Evolutionary conservation across 2,329 filamentous ascomycete species (phyloP).

Genomic region (Penicillium sp.): DNA sequence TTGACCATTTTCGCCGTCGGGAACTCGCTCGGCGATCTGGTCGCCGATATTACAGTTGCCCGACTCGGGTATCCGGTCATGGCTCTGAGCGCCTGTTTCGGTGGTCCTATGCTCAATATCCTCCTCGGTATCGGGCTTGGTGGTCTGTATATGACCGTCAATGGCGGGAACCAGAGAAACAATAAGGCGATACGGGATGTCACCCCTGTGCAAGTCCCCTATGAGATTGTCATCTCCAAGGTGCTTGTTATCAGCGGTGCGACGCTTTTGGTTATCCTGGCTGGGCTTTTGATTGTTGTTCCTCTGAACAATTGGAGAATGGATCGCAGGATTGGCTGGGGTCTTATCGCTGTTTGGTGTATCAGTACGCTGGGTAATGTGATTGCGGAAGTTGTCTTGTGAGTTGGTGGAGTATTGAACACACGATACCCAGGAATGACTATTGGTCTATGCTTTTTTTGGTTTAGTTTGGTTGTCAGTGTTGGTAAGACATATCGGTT

Average conservation of each 20-base stretch:
- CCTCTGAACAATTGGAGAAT: conserved; percentile 84
- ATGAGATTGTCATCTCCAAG: conserved; percentile 77
- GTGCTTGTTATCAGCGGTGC: conserved; percentile 81
- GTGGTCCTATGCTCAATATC: conserved; percentile 98
- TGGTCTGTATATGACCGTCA: conserved; percentile 82
- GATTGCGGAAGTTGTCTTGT: conserved; percentile 63
- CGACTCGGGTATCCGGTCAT: conserved; percentile 93
- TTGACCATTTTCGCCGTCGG: conserved; percentile 95
- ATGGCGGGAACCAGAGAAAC: conserved; percentile 31
- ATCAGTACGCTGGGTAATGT: conserved; percentile 80
- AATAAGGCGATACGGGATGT: conserved; percentile 3
- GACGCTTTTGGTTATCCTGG: conserved; percentile 76
- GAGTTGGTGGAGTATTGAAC: conserved; percentile 5
- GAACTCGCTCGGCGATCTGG: conserved; percentile 89
- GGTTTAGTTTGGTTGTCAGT: not conserved
- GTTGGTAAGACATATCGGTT: not conserved
- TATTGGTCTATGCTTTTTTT: not conserved
- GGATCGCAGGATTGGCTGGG: conserved; percentile 77
- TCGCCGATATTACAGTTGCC: conserved; percentile 92
- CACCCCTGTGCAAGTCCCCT: conserved; percentile 52
- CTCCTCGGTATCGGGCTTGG: conserved; percentile 89
- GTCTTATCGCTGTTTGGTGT: conserved; percentile 75
- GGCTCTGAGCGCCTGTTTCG: conserved; percentile 91
- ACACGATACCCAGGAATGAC: not conserved
- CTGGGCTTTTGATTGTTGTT: conserved; percentile 74